These are phyloP conservation scores for Tuber microsphaerosporum DNA, from an alignment of 495 filamentous ascomycete genomes.

Conservation along the genomic window DNA sequence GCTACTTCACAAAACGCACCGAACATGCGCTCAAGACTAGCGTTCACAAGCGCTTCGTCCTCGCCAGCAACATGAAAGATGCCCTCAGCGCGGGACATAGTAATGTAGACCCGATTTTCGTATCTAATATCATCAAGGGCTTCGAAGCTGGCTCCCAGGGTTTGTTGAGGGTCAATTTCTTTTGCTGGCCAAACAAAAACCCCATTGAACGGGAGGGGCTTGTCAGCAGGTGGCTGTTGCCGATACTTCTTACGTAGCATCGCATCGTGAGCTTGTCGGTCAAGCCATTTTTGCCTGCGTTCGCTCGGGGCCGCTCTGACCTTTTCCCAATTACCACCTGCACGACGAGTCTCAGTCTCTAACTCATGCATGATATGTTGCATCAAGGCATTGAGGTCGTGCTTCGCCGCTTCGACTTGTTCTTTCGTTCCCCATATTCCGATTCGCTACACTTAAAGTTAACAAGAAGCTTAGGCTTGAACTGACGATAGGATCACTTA, in stretches of 20 bases:
- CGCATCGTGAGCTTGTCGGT: constrained; percentile 10
- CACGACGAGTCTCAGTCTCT: constrained; percentile 16
- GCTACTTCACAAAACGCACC: constrained; percentile 38
- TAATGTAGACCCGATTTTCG: constrained; percentile 37
- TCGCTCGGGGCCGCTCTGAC: constrained; percentile 28
- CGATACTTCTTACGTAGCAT: constrained; percentile 20
- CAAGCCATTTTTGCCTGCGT: constrained; percentile 26
- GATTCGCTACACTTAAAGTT: constrained; percentile 13
- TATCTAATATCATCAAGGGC: constrained; percentile 35
- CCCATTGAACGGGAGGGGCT: constrained; percentile 21
- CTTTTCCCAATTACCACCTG: constrained; percentile 21
- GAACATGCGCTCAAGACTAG: constrained; percentile 30
- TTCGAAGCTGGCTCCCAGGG: constrained; percentile 31
- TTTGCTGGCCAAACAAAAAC: constrained; percentile 38
- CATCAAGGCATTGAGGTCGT: constrained; percentile 27
- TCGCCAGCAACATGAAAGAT: constrained; percentile 35
- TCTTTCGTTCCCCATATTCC: constrained; percentile 36
- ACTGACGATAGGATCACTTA: constrained; percentile 6
- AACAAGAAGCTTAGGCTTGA: not conserved
- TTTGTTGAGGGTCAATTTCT: constrained; percentile 21
- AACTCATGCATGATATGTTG: constrained; percentile 28
- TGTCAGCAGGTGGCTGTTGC: constrained; percentile 18
- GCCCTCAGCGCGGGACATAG: constrained; percentile 7
- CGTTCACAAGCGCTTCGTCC: constrained; percentile 16
- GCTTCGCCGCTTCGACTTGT: constrained; percentile 27